Base-by-base conservation (phyloP, 176 grass and related monocot genomes). In the Metroxylon sagu region DNA sequence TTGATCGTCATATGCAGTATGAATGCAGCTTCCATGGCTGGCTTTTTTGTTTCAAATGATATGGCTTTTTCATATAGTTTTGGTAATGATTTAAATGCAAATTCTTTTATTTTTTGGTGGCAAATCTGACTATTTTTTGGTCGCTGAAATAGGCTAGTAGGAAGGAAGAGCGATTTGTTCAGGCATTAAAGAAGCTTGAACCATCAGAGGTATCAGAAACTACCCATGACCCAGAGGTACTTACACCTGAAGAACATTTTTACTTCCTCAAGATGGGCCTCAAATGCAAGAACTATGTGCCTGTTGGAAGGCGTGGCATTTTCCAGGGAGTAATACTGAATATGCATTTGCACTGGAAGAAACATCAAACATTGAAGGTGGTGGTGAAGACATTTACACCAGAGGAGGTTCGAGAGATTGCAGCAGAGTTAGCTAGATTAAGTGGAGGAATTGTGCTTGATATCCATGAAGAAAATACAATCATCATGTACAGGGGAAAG, bases 311-410 rank as follows among this genome's bases (percentile, higher is more conserved):
- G 52, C 87, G 92, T 72, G 87, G 92, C 52, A 91, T 97, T 75
- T 97, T 91, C 54, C 92, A 91, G 72, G 92, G 92, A 59, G 92
- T 97, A 55, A 97, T 97, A 56, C 74, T 97, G 64, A 97, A 97
- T 70, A 97, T 97, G 87, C 92, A 97, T 74, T 84, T 97, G 75
- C 92, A 97, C 64, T 97, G 92, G 92, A 97, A 97, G 71, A 97
- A 97, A 31, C 92, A 97, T 39, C 92, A 97, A 67, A 91, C 92
- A 19, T 56, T 97, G 29, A 82, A 97, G 74, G 75, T 97, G 30
- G 84, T 97, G 29, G 87, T 97, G 74, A 97, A 97, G 58, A 97
- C 92, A 60, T 97, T 97, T 66, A 91, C 87, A 50, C 80, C 80
- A 26, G 92, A 97, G 19, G 87, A 97, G 59, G 84, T 97, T 48